Percentiles rank a stretch among this genome's conserved stretches.
These are phyloP conservation scores for Phytophthora ramorum DNA, from an alignment of 352 stramenopile genomes.

Conservation along the genomic window DNA sequence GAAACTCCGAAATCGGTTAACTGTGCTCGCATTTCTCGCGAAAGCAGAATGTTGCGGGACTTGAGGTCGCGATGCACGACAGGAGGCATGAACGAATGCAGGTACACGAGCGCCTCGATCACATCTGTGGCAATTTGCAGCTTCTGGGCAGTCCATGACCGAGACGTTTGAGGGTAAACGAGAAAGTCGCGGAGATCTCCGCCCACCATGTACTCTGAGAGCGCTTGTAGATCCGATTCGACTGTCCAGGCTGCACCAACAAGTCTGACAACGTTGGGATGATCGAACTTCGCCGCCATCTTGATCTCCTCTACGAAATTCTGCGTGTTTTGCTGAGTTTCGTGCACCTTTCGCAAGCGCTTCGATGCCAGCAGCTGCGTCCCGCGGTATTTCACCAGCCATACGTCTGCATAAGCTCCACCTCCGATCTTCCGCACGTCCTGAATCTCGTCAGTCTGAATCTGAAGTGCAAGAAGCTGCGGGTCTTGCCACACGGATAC, in stretches of 20 bases:
- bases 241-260: constrained; percentile 55
- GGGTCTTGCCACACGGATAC: constrained; percentile 47
- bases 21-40: constrained; percentile 30
- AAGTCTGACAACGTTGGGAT: constrained; percentile 49
- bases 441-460: constrained; percentile 55
- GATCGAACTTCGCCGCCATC: constrained; percentile 47
- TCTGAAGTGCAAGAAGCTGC: constrained; percentile 43
- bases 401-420: constrained; percentile 47
- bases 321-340: constrained; percentile 33
- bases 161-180: constrained; percentile 16
- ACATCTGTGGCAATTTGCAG: constrained; percentile 25
- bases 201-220: constrained; percentile 68
- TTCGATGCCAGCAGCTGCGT: constrained; percentile 42
- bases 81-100: constrained; percentile 39
- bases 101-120: constrained; percentile 39
- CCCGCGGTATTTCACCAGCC: constrained; percentile 51
- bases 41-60: constrained; percentile 36
- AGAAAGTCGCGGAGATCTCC: constrained; percentile 55
- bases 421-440: constrained; percentile 52
- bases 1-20: constrained; percentile 42
- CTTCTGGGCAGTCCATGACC: constrained; percentile 39
- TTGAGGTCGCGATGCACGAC: constrained; percentile 36
- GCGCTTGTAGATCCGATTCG: constrained; percentile 47
- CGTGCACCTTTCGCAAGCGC: constrained; percentile 37
- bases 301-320: constrained; percentile 62